Percentiles rank a stretch among this genome's conserved stretches.
Evolutionary conservation across 441 rosid genomes (phyloP).

Genomic region (Gossypium laxum): DNA sequence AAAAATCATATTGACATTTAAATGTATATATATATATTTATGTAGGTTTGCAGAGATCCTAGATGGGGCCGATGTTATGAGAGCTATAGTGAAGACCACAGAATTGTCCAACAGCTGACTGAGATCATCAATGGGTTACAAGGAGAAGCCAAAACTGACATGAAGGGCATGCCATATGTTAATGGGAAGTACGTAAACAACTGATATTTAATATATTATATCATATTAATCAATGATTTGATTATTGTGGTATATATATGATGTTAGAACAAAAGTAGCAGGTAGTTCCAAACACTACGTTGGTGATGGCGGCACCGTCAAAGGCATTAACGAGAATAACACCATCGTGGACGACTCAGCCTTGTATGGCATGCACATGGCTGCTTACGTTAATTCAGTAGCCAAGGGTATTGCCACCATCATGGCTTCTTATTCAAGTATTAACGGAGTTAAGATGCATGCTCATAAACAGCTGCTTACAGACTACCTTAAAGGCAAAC

Average conservation of each 20-base stretch:
- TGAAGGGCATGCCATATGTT: slow-evolving; percentile 1
- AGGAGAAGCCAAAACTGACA: neutral
- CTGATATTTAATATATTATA: neutral
- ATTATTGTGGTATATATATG: neutral
- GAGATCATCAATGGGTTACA: neutral
- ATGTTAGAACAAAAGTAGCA: slow-evolving; percentile 10
- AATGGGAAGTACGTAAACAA: neutral
- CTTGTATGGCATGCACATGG: slow-evolving; percentile 5
- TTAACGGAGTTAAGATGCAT: slow-evolving; percentile 14
- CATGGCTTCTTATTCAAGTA: slow-evolving; percentile 12
- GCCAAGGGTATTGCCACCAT: slow-evolving; percentile 7
- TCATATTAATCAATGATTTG: neutral
- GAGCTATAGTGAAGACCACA: slow-evolving; percentile 7
- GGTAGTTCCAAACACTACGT: slow-evolving; percentile 13
- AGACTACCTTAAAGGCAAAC: neutral
- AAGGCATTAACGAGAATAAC: slow-evolving; percentile 6
- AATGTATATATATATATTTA: neutral
- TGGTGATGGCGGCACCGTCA: slow-evolving; percentile 7
- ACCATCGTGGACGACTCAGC: neutral
- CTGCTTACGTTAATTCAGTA: neutral
- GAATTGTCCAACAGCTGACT: slow-evolving; percentile 1
- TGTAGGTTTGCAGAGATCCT: slow-evolving; percentile 11
- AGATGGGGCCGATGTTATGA: slow-evolving; percentile 7
- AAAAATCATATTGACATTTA: neutral
- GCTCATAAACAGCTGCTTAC: neutral